A percentile compares a stretch with the other conserved stretches of the same genome.
phyloP scores from a whole-genome alignment of 192 early-diverging fungal genomes.

The Dissophora globulifera region DNA sequence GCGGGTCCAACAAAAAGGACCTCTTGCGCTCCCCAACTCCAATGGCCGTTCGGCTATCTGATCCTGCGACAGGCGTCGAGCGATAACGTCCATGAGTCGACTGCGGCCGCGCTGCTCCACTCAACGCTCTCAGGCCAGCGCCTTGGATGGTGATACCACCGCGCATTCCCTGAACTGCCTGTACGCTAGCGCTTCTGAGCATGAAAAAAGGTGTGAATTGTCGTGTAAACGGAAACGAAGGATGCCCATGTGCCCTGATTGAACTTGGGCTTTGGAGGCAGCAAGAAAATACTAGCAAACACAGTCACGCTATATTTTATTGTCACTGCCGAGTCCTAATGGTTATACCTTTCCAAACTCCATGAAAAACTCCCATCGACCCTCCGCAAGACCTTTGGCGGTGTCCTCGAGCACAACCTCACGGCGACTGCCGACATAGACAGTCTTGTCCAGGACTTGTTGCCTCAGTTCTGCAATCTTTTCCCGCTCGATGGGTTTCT shows the following conservation, averaged over 20 bases:
- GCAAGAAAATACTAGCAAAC: no score
- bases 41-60: not conserved
- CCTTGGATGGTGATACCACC: no score
- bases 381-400: constrained; percentile 84
- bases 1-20: constrained; percentile 25
- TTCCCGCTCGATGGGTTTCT: constrained; percentile 81
- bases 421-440: constrained; percentile 88
- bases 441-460: constrained; percentile 91
- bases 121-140: no score
- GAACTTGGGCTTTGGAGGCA: no score
- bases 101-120: no score
- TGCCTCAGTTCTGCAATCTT: constrained; percentile 85
- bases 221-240: no score
- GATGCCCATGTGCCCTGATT: no score
- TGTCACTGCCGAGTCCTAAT: constrained; percentile 23
- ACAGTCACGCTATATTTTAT: not conserved
- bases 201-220: no score
- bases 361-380: constrained; percentile 80
- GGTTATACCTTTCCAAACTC: constrained; percentile 57
- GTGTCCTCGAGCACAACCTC: constrained; percentile 94
- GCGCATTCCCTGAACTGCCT: no score
- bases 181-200: no score
- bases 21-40: not conserved
- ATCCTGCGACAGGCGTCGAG: not conserved
- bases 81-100: not conserved